Evolutionary conservation across 2,329 filamentous ascomycete genomes (phyloP).

Genomic region (Huntiella savannae): DNA sequence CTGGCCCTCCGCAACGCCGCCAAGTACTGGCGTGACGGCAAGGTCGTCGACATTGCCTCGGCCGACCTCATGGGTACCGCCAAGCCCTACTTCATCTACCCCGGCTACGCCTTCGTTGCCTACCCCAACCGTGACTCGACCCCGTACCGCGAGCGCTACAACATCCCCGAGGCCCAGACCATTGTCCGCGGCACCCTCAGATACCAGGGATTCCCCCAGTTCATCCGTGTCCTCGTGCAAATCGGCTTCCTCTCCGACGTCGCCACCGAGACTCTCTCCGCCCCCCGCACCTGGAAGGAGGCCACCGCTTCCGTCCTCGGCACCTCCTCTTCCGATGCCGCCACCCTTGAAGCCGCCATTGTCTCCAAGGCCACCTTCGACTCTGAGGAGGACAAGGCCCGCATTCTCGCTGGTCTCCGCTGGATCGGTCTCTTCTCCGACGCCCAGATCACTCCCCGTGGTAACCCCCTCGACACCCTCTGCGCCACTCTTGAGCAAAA

Average conservation of each 20-base stretch:
- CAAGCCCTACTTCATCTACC: constrained; percentile 82
- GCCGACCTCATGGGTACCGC: constrained; percentile 67
- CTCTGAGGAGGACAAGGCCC: constrained; percentile 40
- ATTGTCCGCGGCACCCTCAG: constrained; percentile 66
- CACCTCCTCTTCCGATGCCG: constrained; percentile 43
- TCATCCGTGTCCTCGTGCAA: constrained; percentile 73
- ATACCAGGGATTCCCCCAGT: constrained; percentile 79
- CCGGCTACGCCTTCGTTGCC: constrained; percentile 72
- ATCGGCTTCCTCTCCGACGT: constrained; percentile 72
- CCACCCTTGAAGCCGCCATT: constrained; percentile 56
- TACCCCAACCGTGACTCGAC: constrained; percentile 90
- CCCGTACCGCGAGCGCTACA: constrained; percentile 70
- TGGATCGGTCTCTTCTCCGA: constrained; percentile 55
- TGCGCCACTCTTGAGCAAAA: constrained; percentile 78
- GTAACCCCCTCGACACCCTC: constrained; percentile 75
- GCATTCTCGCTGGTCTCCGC: constrained; percentile 50
- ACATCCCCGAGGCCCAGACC: constrained; percentile 82
- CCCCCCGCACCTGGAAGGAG: constrained; percentile 62
- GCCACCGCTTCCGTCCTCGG: constrained; percentile 61
- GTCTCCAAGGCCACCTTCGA: constrained; percentile 54
- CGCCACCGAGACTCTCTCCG: constrained; percentile 42
- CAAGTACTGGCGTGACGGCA: constrained; percentile 62
- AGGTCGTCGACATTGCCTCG: constrained; percentile 42
- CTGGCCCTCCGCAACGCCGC: constrained; percentile 75
- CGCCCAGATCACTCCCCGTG: constrained; percentile 48